Base-by-base conservation (phyloP, 257 asterid species). In the Linderniella brevidens region DNA sequence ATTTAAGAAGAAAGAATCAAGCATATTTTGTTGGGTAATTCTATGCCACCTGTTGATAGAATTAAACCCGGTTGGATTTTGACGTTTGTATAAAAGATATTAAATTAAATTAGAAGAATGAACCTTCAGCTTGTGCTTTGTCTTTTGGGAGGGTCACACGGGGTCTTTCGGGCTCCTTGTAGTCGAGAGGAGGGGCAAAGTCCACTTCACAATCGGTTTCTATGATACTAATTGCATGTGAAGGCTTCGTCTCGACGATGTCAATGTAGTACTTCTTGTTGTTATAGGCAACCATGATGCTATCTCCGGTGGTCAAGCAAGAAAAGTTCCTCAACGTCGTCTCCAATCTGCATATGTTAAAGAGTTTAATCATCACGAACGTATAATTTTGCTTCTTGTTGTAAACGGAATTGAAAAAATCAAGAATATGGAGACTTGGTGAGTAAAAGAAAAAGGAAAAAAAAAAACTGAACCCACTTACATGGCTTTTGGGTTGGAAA, bases 181-280 rank as follows among this genome's bases (percentile, higher is more conserved):
- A 90, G 63, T 90, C 99, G 52, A 90, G 88, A 25, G 96, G 96
- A 55, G 99, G 99, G 57, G 99, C 94, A 57, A 90, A 90, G 72
- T 90, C 99, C 61, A 90, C 99, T 66, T 90, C 99, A 66, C 99
- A 90, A 66, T 90, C 99, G 7, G 99, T 90, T 58, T 90, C 99
- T 18, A 90, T 90, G 13, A 90, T 85, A 58, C 73, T 90, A 62
- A 90, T 90, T 25, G 80, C 99, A 68, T 70, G 59, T 49, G 96
- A 75, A 55, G 99, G 99, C 68, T 85, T 90, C n/a, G 99, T 32
- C 87, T 90, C 99, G 13, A 90, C 62, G 53, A 90, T 90, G 62
- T 90, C 99, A 53, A 90, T 90, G 67, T 85, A 90, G 52, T 85
- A 90, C 56, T 90, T 85, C 42, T 75, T 90, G 49, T 85, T 90